Evolutionary conservation across 352 stramenopile genomes (phyloP), one percentile per base, ranked within the genome.

Genomic region (Phytophthora colocasiae): DNA sequence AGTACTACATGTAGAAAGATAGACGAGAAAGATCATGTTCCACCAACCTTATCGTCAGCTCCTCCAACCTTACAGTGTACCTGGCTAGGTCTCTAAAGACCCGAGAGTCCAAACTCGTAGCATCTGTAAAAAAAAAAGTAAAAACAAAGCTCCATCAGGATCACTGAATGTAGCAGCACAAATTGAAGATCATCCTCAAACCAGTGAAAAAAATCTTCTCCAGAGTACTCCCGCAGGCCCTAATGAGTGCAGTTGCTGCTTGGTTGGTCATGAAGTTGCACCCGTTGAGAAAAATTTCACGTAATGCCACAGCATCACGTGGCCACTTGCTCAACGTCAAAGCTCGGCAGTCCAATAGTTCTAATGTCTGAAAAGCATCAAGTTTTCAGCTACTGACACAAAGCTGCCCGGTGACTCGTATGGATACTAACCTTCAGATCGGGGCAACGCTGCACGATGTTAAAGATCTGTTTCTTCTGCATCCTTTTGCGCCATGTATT

Each of bases 281-380:
- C 17, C 71, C 81, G 12, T 86, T 72, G 4, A 92, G 62, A 56
- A 64, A 73, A 43, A 91, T 63, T 17, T 78, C 68, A 8, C 66
- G 66, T 36, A 92, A 54, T 17, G 22, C 38, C 34, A 67, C 54
- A 1, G 43, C 55, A 55, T 63, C 65, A 8, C 61, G 71, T 2
- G 69, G 66, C 83, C 81, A 89, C 6, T 70, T 63, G 19, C 61
- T 70, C n/a, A 92, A 55, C 6, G 67, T 74, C 29, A 91, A 63
- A 2, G 64, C 69, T 2, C 83, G 69, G 36, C 81, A 92, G 54
- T 91, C 78, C 24, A 90, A 63, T 12, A 90, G 51, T 62, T 91
- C 78, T 31, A 92, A 53, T 38, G 50, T 86, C 83, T 92, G 15
- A 31, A 14, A 17, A 58, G 24, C 38, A 8, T 19, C 19, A 3